Conservation (phyloP, 805 yeast genomes). For the Torulaspora quercuum region DNA sequence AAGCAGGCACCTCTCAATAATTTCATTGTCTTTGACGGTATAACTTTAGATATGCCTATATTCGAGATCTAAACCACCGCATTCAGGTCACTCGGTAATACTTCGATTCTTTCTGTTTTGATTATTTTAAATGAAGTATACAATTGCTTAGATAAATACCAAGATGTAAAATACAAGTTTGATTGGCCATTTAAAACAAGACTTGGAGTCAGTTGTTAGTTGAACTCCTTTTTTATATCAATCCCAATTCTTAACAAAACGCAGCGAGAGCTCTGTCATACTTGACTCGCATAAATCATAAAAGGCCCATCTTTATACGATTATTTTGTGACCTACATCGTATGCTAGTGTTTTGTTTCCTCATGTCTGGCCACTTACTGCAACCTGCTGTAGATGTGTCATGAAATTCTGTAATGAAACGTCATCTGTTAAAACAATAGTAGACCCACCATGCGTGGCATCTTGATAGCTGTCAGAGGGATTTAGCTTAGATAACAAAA, state of each 20-base stretch:
- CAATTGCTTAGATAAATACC: conserved; percentile 6
- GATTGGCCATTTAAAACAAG: conserved; percentile 3
- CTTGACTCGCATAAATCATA: too few relatives aligned
- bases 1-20: conserved; percentile 82
- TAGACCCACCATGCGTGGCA: conserved; percentile 48
- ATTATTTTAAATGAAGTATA: conserved; percentile 5
- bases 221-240: too few relatives aligned
- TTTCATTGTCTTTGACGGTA: conserved; percentile 71
- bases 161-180: conserved; percentile 9
- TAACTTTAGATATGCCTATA: conserved; percentile 70
- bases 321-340: too few relatives aligned
- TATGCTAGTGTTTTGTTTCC: not conserved
- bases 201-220: too few relatives aligned
- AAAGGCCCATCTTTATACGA: too few relatives aligned
- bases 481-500: conserved; percentile 88
- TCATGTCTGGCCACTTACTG: conserved; percentile 52
- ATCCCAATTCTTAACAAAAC: not conserved
- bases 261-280: too few relatives aligned
- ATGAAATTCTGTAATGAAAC: conserved; percentile 92
- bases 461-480: conserved; percentile 82
- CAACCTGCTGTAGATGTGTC: conserved; percentile 89
- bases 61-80: conserved; percentile 39
- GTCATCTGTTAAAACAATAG: conserved; percentile 94
- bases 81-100: too few relatives aligned
- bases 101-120: too few relatives aligned